Evolutionary conservation across 306 rosid species (phyloP), one percentile per base, ranked within the genome.

Genomic region (Trichosanthes truncata): DNA sequence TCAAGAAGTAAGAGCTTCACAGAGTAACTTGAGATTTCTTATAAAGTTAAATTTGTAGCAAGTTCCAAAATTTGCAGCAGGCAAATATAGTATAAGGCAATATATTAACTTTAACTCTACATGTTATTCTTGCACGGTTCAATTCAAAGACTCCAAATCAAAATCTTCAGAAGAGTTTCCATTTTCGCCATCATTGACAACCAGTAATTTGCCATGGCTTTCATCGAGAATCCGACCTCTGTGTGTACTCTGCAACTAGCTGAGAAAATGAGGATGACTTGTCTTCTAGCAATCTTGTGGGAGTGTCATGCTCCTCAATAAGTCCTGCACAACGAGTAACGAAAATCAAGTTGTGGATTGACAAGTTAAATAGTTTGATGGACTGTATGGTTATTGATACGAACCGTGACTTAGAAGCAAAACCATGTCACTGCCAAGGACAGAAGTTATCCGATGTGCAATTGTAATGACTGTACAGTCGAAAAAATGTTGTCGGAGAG

Each of bases 401-500:
- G 61, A 31, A 90, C 97, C 97, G 29, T 92, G 89, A 88, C 59
- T 84, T 61, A 94, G 96, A 79, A 94, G 93, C 78, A 94, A 83
- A 78, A 94, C 94, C 93, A 90, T 90, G 85, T 92, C 94, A 72
- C 94, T 89, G 65, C 82, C 84, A 17, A 94, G 90, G 67, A 92
- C 91, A 7, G 97, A 94, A 67, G 98, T 92, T 82, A 92, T 94
- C 35, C 94, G 83, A 71, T 94, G 98, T 6, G 98, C 96, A 75
- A 94, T 92, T 23, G 90, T 89, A 46, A 94, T 90, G 74, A 94
- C 92, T 0, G 94, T 90, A 29, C 91, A 87, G 65, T 90, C 80
- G 0, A 82, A 78, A 81, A 92, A 94, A 81, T 94, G 97, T 11
- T 83, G 84, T 66, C 89, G 56, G 21, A 94, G 88, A 8, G 97